phyloP scores from a whole-genome alignment of 2,329 filamentous ascomycete genomes.

The Phialemonium atrogriseum region DNA sequence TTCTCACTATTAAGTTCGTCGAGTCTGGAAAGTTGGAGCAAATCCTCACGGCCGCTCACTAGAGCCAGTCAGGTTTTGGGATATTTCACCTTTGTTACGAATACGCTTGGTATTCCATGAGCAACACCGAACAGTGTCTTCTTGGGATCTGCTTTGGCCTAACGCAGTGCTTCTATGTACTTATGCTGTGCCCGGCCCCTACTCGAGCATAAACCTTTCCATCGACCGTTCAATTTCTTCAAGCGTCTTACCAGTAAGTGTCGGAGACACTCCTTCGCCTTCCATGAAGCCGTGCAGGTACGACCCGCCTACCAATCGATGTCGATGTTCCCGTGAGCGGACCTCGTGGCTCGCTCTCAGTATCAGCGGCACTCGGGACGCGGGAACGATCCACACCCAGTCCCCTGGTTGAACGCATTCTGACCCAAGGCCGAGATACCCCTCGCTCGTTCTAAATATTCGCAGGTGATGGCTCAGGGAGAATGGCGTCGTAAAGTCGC shows the following conservation, averaged over 20 bases:
- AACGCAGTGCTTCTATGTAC: too few species aligned
- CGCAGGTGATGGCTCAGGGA: not conserved
- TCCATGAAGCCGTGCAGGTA: constrained; percentile 1
- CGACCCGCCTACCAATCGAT: not conserved
- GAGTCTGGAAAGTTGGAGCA: not conserved
- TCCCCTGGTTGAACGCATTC: not conserved
- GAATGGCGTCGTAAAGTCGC: not conserved
- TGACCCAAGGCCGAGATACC: not conserved
- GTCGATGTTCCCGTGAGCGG: not conserved
- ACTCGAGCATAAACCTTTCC: not conserved
- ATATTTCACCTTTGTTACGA: too few species aligned
- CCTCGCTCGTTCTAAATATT: not conserved
- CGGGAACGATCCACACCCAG: not conserved
- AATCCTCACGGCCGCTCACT: not conserved
- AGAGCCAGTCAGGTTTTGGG: not conserved
- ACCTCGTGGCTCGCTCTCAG: not conserved
- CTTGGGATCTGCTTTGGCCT: too few species aligned
- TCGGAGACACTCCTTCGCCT: not conserved
- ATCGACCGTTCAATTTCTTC: not conserved
- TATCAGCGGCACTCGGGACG: not conserved
- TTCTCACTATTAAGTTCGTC: too few species aligned
- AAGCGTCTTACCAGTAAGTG: not conserved
- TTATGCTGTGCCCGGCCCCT: not conserved
- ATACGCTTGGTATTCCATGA: too few species aligned
- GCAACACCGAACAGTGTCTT: too few species aligned